Conservation (phyloP, 2,329 filamentous ascomycete genomes). For the Gyromitra esculenta region DNA sequence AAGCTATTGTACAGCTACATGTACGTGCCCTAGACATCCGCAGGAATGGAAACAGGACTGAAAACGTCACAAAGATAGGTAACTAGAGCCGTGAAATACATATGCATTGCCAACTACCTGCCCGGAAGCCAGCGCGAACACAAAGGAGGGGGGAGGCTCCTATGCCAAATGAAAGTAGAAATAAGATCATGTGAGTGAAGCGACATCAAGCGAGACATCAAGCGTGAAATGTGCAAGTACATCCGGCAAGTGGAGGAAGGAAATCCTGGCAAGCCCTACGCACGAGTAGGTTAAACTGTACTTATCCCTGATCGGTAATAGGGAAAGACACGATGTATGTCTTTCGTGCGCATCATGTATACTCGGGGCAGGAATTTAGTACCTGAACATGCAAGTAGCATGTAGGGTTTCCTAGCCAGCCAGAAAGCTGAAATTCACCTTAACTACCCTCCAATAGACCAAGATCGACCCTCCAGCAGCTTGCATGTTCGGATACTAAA, state of each 20-base stretch:
- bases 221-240: not conserved
- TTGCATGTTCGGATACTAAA: no score
- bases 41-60: not conserved
- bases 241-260: not conserved
- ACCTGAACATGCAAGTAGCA: no score
- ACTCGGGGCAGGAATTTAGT: no score
- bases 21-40: not conserved
- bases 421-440: no score
- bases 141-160: not conserved
- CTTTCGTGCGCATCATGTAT: no score
- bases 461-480: no score
- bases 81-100: not conserved
- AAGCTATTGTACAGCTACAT: not conserved
- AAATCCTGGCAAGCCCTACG: not conserved
- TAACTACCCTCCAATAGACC: no score
- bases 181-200: constrained; percentile 13
- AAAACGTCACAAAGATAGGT: not conserved
- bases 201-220: constrained; percentile 5
- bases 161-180: constrained; percentile 11
- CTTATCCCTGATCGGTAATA: not conserved
- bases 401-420: no score
- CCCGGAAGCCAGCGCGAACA: constrained; percentile 7
- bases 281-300: not conserved
- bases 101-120: constrained; percentile 18
- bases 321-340: constrained; percentile 9